These are phyloP conservation scores for Phialophora verrucosa DNA, from an alignment of 2,329 filamentous ascomycete species.

Conservation along the genomic window DNA sequence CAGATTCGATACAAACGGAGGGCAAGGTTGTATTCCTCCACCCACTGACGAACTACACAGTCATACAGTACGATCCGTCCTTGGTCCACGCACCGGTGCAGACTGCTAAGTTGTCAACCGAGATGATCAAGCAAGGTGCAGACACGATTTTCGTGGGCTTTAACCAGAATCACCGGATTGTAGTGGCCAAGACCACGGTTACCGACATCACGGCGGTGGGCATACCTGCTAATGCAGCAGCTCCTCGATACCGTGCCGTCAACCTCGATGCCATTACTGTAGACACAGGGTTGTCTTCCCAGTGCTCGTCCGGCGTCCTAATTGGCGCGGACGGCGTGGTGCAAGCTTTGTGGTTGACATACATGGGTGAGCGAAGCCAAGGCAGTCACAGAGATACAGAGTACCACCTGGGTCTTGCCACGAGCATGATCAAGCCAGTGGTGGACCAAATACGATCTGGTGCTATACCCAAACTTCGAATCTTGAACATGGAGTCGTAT, in stretches of 20 bases:
- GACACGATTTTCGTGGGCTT: slow-evolving; percentile 98
- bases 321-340: slow-evolving; percentile 89
- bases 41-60: slow-evolving; percentile 93
- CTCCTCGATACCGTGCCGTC: slow-evolving; percentile 89
- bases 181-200: slow-evolving; percentile 90
- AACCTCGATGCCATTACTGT: slow-evolving; percentile 98
- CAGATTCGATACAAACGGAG: slow-evolving; percentile 92
- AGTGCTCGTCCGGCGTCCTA: slow-evolving; percentile 93
- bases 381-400: slow-evolving; percentile 87
- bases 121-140: slow-evolving; percentile 87
- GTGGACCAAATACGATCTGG: slow-evolving; percentile 83
- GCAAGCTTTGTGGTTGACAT: slow-evolving; percentile 94
- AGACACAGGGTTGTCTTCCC: slow-evolving; percentile 86
- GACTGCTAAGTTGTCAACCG: slow-evolving; percentile 80
- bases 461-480: slow-evolving; percentile 78
- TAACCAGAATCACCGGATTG: slow-evolving; percentile 91
- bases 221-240: slow-evolving; percentile 89
- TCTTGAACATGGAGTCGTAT: slow-evolving; percentile 92
- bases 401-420: slow-evolving; percentile 91
- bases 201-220: slow-evolving; percentile 97
- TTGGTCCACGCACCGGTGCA: slow-evolving; percentile 93
- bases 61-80: slow-evolving; percentile 91
- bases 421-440: slow-evolving; percentile 87
- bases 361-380: slow-evolving; percentile 84
- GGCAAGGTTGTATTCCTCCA: slow-evolving; percentile 96